Evolutionary conservation across 2,329 filamentous ascomycete species (phyloP), one percentile per base, ranked within the genome.

Genomic region (Leptosphaerulina australis): DNA sequence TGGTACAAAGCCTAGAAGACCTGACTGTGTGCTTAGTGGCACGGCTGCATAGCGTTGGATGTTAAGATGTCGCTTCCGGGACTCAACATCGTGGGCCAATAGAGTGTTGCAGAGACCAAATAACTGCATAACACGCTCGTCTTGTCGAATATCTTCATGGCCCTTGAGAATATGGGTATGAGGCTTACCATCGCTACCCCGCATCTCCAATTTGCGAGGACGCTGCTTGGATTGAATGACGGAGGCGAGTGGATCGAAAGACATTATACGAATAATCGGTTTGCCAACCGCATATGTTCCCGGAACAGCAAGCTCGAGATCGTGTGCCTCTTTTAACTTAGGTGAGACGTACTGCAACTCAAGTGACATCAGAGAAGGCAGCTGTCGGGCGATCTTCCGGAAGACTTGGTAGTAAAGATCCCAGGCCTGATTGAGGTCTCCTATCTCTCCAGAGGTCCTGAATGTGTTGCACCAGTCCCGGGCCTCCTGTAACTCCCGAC

Each of bases 381-480:
- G 77, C 74, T 99, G 95, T 55, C 93, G 85, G 37, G 88, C 89
- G 69, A 99, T 97, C 69, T 95, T 90, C 54, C 92, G 86, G 84
- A 99, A 99, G 0, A 97, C 94, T 60, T 96, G 91, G 74, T 99
- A 99, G 75, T 99, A 99, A 11, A 99, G 83, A 74, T 99, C 95
- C 94, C 94, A 99, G 5, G 94, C 94, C 74, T 96, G 91, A 68
- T 97, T 99, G 35, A 99, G 83, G 70, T 99, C 95, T 37, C 90
- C 93, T 53, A 94, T 86, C 67, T 99, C 94, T 40, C 87, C 83
- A n/a, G 90, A 94, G 30, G 85, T 84, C 64, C 90, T 88, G 75
- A 96, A 99, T 44, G 95, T 90, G 55, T 90, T 87, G 72, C 94
- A 99, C 88, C 94, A 99, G 62, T 97, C 92, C 53, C 91, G 88